phyloP scores from a whole-genome alignment of 306 rosid genomes.

The Pueraria montana region DNA sequence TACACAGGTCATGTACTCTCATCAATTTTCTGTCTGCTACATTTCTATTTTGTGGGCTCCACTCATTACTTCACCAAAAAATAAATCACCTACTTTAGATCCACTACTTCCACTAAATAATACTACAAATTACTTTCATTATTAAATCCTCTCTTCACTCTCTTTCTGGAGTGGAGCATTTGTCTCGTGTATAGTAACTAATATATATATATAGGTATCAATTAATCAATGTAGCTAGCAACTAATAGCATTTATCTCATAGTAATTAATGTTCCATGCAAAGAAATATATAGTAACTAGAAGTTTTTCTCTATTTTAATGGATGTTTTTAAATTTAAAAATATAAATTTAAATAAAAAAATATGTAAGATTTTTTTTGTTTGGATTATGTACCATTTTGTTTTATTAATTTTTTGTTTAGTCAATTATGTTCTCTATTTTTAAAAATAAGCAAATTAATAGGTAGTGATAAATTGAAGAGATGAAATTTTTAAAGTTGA shows the following conservation, averaged over 20 bases:
- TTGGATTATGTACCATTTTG: too few relatives aligned
- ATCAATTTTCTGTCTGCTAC: conserved; percentile 15
- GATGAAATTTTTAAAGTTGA: too few relatives aligned
- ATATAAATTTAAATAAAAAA: too few relatives aligned
- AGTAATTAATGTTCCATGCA: background rate
- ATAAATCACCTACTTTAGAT: conserved; percentile 2
- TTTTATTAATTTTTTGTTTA: too few relatives aligned
- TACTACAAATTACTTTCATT: background rate
- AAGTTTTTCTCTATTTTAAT: background rate
- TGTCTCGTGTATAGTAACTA: background rate
- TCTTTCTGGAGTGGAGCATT: background rate
- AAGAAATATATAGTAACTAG: background rate
- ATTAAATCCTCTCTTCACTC: background rate
- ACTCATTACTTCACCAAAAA: conserved; percentile 19
- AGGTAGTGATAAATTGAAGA: too few relatives aligned
- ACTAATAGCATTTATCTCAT: background rate
- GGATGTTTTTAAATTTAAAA: background rate
- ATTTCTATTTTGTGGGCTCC: conserved; percentile 28
- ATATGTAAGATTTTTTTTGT: too few relatives aligned
- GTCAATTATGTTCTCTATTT: too few relatives aligned
- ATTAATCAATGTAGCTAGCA: background rate
- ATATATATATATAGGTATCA: too few relatives aligned
- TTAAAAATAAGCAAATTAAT: too few relatives aligned
- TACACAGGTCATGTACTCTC: background rate
- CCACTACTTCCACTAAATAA: background rate